Conservation (phyloP, 2,329 filamentous ascomycete species). For the Colletotrichum sp. region DNA sequence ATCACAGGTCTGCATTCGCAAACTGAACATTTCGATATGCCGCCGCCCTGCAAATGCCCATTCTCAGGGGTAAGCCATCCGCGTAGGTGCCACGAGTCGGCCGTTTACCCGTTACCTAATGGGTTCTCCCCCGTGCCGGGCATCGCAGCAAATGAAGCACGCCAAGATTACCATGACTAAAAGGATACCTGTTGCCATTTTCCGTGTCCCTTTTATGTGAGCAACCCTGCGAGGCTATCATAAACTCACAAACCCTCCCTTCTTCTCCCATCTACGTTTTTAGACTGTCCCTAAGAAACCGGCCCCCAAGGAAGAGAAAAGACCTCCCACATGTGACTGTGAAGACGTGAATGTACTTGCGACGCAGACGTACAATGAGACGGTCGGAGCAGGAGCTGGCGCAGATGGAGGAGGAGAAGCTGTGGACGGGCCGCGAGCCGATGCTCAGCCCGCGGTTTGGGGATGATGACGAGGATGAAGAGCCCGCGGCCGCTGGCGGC, state of each 20-base stretch:
- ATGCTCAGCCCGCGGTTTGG: not conserved
- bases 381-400: not conserved
- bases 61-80: conserved; percentile 4
- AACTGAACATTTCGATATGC: not conserved
- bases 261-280: not conserved
- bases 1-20: not conserved
- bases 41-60: not conserved
- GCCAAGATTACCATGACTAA: conserved; percentile 19
- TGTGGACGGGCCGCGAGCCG: not conserved
- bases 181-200: not conserved
- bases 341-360: conserved; percentile 17
- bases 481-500: not conserved
- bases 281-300: not conserved
- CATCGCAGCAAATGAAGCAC: conserved; percentile 11
- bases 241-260: not conserved
- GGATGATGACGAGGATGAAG: not conserved
- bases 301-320: not conserved
- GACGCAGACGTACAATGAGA: conserved; percentile 17
- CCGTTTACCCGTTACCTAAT: conserved; percentile 11
- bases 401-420: conserved; percentile 10
- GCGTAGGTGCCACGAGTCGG: not conserved
- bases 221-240: not conserved
- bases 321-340: not conserved
- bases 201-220: not conserved
- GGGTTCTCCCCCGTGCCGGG: not conserved